These are phyloP conservation scores for Epichloe festucae DNA, from an alignment of 2,329 filamentous ascomycete genomes.

Conservation along the genomic window DNA sequence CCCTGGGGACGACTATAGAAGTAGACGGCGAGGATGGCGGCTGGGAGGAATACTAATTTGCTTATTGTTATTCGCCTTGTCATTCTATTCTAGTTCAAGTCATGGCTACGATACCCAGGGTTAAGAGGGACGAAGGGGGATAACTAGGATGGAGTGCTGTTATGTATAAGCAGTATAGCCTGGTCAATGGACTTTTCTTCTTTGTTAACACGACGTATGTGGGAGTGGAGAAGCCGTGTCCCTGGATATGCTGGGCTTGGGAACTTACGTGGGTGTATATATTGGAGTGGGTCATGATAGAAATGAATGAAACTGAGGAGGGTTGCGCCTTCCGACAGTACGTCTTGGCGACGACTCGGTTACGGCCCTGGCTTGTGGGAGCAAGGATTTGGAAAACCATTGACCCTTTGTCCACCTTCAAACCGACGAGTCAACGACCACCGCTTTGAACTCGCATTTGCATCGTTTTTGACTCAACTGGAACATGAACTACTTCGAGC, in stretches of 20 bases:
- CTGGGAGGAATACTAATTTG: conserved; percentile 15
- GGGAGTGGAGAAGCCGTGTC: neutral
- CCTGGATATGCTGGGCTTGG: neutral
- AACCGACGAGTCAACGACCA: too few species aligned
- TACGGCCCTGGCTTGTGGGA: too few species aligned
- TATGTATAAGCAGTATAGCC: neutral
- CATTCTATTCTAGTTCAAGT: neutral
- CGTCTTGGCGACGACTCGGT: too few species aligned
- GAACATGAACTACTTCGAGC: neutral
- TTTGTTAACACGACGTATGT: neutral
- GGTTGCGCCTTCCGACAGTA: too few species aligned
- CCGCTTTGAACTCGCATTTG: too few species aligned
- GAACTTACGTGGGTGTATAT: neutral
- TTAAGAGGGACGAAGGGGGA: neutral
- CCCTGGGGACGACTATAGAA: conserved; percentile 62
- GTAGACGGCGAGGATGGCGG: conserved; percentile 40
- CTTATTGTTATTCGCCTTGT: neutral
- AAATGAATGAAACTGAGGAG: neutral
- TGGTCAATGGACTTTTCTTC: neutral
- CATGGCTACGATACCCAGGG: conserved; percentile 5
- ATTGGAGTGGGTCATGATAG: neutral
- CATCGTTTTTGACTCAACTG: too few species aligned
- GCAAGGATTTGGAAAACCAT: too few species aligned
- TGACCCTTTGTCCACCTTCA: too few species aligned
- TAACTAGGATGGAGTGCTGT: neutral